Evolutionary conservation across 805 yeast genomes (phyloP), one percentile per base, ranked within the genome.

Genomic region (Brettanomyces custersianus): DNA sequence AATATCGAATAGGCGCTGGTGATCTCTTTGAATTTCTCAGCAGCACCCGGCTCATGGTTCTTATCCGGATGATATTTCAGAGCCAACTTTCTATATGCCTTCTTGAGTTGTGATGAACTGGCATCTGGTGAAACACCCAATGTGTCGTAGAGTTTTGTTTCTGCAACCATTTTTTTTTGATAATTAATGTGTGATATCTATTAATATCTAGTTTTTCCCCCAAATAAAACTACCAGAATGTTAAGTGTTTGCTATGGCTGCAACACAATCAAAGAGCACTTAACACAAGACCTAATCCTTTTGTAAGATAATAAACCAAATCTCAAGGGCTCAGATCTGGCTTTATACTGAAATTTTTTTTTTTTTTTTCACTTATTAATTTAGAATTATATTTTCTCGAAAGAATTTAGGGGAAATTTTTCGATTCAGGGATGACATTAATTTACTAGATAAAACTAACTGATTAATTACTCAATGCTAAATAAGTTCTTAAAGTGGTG

Each of bases 21-120:
- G 52, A 86, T 72, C 57, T 86, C 95, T 62, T 90, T 90, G 63
- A 90, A 90, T 64, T 84, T 87, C 56, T 90, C 97, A 36, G 94
- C 92, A 12, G 95, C 96, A 60, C 88, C 97, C 36, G 82, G 87
- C 13, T 80, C 69, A 39, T 86, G 77, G 52, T 77, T 77, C 65
- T 82, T 82, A 63, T 82, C 94, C 45, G 94, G 94, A 58, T 82
- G 94, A 60, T 70, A 78, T 52, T 78, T 82, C 52, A 82, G 68
- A 15, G 94, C 94, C 29, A 82, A 72, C 51, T 79, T 72, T 70
- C 90, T 76, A 64, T 82, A 82, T 20, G 88, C 90, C 53, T 82
- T 82, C 60, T 81, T 82, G 57, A 82, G 74, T 61, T 81, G 86
- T 29, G 68, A 54, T 33, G 79, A 90, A 21, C 73, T 59, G 21